Base-by-base conservation (phyloP, 192 early-diverging fungal species). In the Tieghemiomyces parasiticus region DNA sequence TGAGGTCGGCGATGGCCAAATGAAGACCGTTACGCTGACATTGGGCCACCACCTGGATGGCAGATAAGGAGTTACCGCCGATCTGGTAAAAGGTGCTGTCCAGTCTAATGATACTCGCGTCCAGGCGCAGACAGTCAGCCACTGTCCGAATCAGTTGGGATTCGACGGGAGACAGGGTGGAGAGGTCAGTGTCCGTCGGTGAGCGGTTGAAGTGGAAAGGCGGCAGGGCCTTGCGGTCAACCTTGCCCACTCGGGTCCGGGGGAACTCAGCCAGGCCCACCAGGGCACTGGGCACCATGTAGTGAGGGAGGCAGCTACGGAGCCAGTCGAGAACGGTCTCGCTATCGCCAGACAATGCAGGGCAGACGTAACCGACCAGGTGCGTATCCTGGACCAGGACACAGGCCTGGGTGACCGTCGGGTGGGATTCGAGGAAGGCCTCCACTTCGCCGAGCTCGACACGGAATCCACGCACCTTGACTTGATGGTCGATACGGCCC, bases 401-500 rank as follows among this genome's bases (percentile, higher is more conserved):
- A 32, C 58, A 46, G 4, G 46, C 68, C 30, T 51, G 47, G 3
- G 24, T 14, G 19, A 77, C 67, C 13, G 20, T 20, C 2, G 60
- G 60, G 47, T 66, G 59, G 14, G 47, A 45, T 0, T 31, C 44
- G 13, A 73, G 51, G 4, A 48, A 10, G 25, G 46, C 26, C 42
- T 64, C 61, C 2, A 71, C 54, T 56, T 71, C 70, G 1, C 60
- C 59, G 1, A 65, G 62, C 44, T 71, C 66, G 4, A 71, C 54
- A 12, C 70, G 60, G 59, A 46, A 67, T 0, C 70, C 70, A 38
- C 67, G 54, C n/a, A 71, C 62, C 58, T 69, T 69, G 63, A 71
- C 60, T 46, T 65, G 63, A n/a, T 66, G 13, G 31, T 71, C 70
- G 12, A 46, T 58, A 3, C 70, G 63, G 2, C 70, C 70, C 1